Evolutionary conservation across 2,329 filamentous ascomycete genomes (phyloP), one percentile per base, ranked within the genome.

Genomic region (Fusarium graminum): DNA sequence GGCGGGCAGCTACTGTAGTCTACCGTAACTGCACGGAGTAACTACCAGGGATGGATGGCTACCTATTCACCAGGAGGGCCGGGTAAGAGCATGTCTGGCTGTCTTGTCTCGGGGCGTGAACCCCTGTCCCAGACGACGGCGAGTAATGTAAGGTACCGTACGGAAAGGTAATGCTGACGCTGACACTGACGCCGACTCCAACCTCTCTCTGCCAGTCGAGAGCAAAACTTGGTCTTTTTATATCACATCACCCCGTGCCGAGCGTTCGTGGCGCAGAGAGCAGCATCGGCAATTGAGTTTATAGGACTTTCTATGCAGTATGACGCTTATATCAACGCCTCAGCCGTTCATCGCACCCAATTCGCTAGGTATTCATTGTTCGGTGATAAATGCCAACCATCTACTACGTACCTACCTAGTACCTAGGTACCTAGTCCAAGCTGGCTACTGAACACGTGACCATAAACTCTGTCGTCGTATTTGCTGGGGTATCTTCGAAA

Each of bases 111-210:
- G 50, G 50, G 57, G 42, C 39, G 40, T 32, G 41, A 44, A 43
- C 49, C 65, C 65, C 65, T 66, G 65, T 47, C 34, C 34, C 43
- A 46, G 55, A 38, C 51, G 30, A 38, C 47, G 36, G 36, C 50
- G 54, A 64, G 64, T 56, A 67, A 68, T 67, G 65, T 65, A 68
- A 68, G 65, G 65, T 44, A 68, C 34, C 16, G 34, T 16, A 36
- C 34, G 7, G 16, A n/a, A 36, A 9, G 16, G 16, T 36, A 36
- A 36, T 36, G 34, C 34, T 36, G 34, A 36, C 34, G 34, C 34
- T 36, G 34, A 36, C 65, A 49, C 51, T 39, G 32, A 36, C 36
- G 36, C 30, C 49, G 19, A 41, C 28, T 40, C 52, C 29, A 39
- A 38, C 6, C 17, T 38, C 28, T 60, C 22, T 22, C 22, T 22